Evolutionary conservation across 2,329 filamentous ascomycete species (phyloP).

Genomic region (Fusarium zealandicum): DNA sequence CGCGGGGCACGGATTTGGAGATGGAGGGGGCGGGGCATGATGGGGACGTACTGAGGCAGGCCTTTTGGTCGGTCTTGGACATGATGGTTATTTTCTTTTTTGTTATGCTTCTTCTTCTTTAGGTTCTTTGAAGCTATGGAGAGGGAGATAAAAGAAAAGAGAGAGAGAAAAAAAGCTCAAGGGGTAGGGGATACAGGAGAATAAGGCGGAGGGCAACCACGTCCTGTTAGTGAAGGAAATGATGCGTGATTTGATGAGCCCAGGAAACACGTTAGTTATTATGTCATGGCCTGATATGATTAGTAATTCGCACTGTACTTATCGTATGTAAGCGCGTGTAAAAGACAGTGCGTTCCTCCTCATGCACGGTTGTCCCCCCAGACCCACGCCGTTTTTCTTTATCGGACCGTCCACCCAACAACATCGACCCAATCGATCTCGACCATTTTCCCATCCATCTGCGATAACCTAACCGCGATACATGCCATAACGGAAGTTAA

Average conservation of each 20-base stretch:
- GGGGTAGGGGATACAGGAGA: slow-evolving; percentile 17
- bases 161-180: slow-evolving; percentile 23
- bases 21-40: slow-evolving; percentile 43
- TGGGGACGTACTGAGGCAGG: slow-evolving; percentile 65
- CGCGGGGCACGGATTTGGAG: slow-evolving; percentile 34
- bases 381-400: slow-evolving; percentile 14
- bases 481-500: slow-evolving; percentile 24
- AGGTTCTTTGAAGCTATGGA: slow-evolving; percentile 20
- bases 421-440: slow-evolving; percentile 38
- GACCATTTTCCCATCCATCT: slow-evolving; percentile 30
- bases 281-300: slow-evolving; percentile 37
- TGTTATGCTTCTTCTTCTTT: slow-evolving; percentile 8
- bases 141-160: slow-evolving; percentile 23
- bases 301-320: slow-evolving; percentile 23
- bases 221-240: slow-evolving; percentile 33
- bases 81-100: slow-evolving; percentile 47
- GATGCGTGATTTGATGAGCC: slow-evolving; percentile 45
- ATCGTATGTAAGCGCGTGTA: background rate
- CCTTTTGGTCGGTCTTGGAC: slow-evolving; percentile 65
- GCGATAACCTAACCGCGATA: slow-evolving; percentile 25
- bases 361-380: slow-evolving; percentile 3
- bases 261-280: slow-evolving; percentile 32
- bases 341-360: slow-evolving; percentile 23
- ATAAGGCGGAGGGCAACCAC: slow-evolving; percentile 33
- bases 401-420: slow-evolving; percentile 35